A percentile compares a stretch with the other conserved stretches of the same genome.
Evolutionary conservation across 768 basidiomycete species (phyloP).

Genomic region (Arthromyces matolae): DNA sequence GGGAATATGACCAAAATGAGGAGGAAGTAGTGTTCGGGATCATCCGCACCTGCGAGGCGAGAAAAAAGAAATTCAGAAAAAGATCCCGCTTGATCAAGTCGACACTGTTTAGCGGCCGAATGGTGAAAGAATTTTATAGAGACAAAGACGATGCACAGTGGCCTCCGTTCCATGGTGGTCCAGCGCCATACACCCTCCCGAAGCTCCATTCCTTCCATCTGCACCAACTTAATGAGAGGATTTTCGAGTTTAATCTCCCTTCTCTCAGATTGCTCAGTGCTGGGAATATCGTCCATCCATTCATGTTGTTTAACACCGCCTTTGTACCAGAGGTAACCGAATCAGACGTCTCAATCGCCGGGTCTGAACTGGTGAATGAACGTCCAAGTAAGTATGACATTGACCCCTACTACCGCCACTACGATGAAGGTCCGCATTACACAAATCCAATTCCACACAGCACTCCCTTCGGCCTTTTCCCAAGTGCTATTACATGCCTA

Average conservation of each 20-base stretch:
- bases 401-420: background rate
- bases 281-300: no score
- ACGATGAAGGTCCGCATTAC: background rate
- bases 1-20: background rate
- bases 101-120: background rate
- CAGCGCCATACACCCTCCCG: background rate
- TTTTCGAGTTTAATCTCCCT: background rate
- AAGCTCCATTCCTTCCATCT: background rate
- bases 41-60: no score
- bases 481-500: background rate
- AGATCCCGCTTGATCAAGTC: no score
- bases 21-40: background rate
- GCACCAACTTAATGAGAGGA: background rate
- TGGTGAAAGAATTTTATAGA: background rate
- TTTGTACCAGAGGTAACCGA: background rate
- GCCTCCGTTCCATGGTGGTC: background rate
- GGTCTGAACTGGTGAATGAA: background rate
- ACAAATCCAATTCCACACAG: background rate
- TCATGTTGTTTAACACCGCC: background rate
- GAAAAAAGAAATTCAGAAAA: no score
- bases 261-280: background rate
- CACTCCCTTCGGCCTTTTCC: background rate
- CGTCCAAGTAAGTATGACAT: no score
- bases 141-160: background rate
- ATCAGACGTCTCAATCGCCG: background rate